A percentile compares a stretch with the other conserved stretches of the same genome.
Conservation (phyloP, 2,329 filamentous ascomycete genomes). For the Talaromyces sp. region DNA sequence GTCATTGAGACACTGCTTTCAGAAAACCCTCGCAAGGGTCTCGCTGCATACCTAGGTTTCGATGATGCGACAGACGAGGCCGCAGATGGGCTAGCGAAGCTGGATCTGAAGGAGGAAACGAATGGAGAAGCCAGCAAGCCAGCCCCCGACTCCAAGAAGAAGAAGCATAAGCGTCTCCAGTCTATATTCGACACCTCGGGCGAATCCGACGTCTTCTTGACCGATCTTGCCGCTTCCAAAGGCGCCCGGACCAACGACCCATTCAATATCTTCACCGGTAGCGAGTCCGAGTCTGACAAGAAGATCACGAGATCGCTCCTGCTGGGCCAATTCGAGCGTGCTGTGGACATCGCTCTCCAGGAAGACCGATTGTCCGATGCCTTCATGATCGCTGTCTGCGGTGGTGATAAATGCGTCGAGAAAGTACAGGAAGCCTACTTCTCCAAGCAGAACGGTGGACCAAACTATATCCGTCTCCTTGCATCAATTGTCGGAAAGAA, state of each 20-base stretch:
- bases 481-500: conserved; percentile 94
- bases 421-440: conserved; percentile 92
- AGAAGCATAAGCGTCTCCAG: conserved; percentile 62
- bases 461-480: conserved; percentile 87
- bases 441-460: conserved; percentile 71
- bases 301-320: conserved; percentile 82
- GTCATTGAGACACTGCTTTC: conserved; percentile 86
- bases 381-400: conserved; percentile 96
- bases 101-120: conserved; percentile 37
- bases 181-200: conserved; percentile 74
- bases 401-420: conserved; percentile 86
- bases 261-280: conserved; percentile 80
- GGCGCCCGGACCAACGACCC: conserved; percentile 90
- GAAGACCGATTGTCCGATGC: conserved; percentile 91
- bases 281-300: conserved; percentile 80
- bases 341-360: conserved; percentile 80
- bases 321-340: conserved; percentile 84
- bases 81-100: conserved; percentile 38
- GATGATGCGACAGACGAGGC: conserved; percentile 54
- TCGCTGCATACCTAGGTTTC: conserved; percentile 90
- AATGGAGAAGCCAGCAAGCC: conserved; percentile 47
- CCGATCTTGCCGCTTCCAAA: conserved; percentile 79
- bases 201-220: conserved; percentile 81
- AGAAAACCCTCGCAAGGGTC: conserved; percentile 76
- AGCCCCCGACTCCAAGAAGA: conserved; percentile 42